Conservation (phyloP, 768 basidiomycete genomes). For the Lentinula lateritia region DNA sequence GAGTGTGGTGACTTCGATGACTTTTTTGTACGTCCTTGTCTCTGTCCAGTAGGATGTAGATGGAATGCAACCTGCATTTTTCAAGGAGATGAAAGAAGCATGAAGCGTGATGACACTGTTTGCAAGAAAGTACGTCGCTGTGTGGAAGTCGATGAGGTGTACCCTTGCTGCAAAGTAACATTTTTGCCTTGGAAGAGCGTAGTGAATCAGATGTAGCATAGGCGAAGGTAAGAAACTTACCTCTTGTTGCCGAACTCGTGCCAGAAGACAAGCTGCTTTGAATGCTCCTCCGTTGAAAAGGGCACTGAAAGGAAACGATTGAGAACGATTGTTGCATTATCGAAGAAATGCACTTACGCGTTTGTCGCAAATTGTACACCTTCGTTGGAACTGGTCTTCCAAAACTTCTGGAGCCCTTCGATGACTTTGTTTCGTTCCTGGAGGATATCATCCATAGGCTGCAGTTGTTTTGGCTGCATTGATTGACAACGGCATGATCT, state of each 20-base stretch:
- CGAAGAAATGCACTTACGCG: neutral
- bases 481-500: constrained; percentile 57
- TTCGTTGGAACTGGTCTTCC: neutral
- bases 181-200: neutral
- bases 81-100: constrained; percentile 35
- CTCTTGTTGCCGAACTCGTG: constrained; percentile 13
- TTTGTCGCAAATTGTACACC: neutral
- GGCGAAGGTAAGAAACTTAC: neutral
- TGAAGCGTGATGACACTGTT: constrained; percentile 30
- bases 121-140: constrained; percentile 28
- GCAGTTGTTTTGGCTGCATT: constrained; percentile 61
- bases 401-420: constrained; percentile 6
- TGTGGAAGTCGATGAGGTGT: constrained; percentile 15
- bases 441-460: constrained; percentile 42
- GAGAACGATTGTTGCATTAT: neutral
- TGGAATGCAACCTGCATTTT: constrained; percentile 29
- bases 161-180: neutral
- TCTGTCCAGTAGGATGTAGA: constrained; percentile 28
- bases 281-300: constrained; percentile 15
- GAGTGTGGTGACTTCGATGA: constrained; percentile 22
- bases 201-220: neutral
- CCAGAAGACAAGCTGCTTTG: constrained; percentile 23
- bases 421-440: constrained; percentile 28
- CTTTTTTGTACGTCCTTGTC: constrained; percentile 19
- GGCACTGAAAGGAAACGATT: neutral